Base-by-base conservation (phyloP, 164 flowering plant genomes). In the Magnolia sinica region DNA sequence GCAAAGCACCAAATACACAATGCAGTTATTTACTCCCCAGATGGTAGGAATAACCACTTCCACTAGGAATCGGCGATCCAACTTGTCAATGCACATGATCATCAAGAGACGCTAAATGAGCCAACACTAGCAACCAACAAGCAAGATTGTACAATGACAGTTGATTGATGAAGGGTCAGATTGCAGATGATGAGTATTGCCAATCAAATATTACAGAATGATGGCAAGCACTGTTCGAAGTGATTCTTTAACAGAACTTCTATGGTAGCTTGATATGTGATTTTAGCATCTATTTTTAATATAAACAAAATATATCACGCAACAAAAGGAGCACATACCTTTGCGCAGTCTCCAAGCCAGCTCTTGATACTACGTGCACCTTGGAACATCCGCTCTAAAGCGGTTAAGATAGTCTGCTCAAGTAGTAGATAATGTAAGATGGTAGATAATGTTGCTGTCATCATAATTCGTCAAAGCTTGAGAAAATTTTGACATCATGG, bases 331-430 rank as follows among this genome's bases (percentile, higher is more conserved):
- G 0, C 45, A 50, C 74, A 75, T 52, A 84, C 87, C 85, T 84
- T 84, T n/a, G 87, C 87, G 79, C 85, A 84, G 10, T 82, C 83
- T 73, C 98, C 97, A 71, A 96, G 97, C 99, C 99, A 96, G 81
- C 81, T 84, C 99, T 91, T 96, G 81, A 96, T 96, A 76, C 87
- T 81, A 51, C 98, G 90, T 75, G 99, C 98, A 82, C 93, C 98
- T 87, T 92, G 86, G 85, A 96, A 96, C 98, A 96, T 94, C 82
- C 94, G 97, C 67, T 86, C 97, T n/a, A 94, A 74, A 37, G 99
- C 99, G 81, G 88, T 88, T 82, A 96, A 85, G 24, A 98, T 94
- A 73, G 82, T 82, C 99, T 96, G 87, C 70, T 64, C 76, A 86
- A 65, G 61, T 73, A 83, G 58, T 68, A 64, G 59, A 85, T 22